phyloP scores from a whole-genome alignment of 2,329 filamentous ascomycete genomes.

The Lachnellula subtilissima region DNA sequence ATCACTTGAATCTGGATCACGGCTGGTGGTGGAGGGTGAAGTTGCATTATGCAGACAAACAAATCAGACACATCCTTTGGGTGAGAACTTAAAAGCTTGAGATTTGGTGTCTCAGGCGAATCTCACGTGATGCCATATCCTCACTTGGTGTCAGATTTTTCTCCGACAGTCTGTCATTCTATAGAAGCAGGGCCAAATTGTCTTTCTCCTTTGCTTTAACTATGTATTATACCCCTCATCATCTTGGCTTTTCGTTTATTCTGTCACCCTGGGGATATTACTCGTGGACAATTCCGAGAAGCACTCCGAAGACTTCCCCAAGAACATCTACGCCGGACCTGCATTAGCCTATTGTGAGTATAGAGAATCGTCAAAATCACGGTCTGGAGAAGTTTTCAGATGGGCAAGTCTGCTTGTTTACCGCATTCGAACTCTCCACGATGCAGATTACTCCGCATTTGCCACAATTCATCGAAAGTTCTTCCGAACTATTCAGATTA shows the following conservation, averaged over 20 bases:
- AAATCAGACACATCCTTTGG: not conserved
- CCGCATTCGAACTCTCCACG: not conserved
- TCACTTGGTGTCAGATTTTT: too few relatives aligned
- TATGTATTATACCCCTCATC: not conserved
- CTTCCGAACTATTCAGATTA: too few relatives aligned
- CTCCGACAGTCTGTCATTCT: too few relatives aligned
- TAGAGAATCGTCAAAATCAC: not conserved
- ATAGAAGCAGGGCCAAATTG: too few relatives aligned
- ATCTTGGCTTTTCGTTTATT: not conserved
- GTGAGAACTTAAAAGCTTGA: too few relatives aligned
- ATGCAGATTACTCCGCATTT: too few relatives aligned
- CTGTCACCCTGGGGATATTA: not conserved
- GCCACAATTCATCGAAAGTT: too few relatives aligned
- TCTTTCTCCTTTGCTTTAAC: too few relatives aligned
- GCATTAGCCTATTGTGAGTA: conserved; percentile 1
- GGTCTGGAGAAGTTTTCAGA: not conserved
- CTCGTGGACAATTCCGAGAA: conserved; percentile 9
- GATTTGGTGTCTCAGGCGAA: too few relatives aligned
- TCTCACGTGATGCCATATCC: too few relatives aligned
- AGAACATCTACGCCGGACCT: not conserved
- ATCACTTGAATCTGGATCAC: not conserved
- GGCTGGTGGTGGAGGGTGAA: not conserved
- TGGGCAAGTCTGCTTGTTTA: not conserved
- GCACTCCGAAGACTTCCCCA: not conserved
- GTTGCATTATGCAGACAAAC: not conserved